phyloP scores from a whole-genome alignment of 306 rosid genomes.

The Alnus glutinosa region DNA sequence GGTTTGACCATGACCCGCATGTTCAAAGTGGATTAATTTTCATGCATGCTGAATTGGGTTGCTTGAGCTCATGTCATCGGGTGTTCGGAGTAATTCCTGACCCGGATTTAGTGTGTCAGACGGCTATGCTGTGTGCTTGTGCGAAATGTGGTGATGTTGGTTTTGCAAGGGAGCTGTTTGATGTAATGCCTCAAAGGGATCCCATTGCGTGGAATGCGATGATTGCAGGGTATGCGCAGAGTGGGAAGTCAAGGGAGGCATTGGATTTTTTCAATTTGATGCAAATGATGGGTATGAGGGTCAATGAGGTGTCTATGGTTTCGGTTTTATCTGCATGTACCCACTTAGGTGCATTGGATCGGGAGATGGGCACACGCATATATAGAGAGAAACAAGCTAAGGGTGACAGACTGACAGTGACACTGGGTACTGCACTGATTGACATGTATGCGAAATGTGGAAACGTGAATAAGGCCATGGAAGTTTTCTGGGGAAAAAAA shows the following conservation, averaged over 20 bases:
- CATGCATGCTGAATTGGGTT: conserved; percentile 62
- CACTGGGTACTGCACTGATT: conserved; percentile 52
- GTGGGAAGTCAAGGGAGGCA: conserved; percentile 56
- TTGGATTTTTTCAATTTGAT: conserved; percentile 47
- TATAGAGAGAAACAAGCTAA: conserved; percentile 47
- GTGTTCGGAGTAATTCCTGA: conserved; percentile 33
- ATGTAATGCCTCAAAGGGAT: conserved; percentile 54
- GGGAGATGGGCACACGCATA: conserved; percentile 67
- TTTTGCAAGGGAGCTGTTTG: conserved; percentile 56
- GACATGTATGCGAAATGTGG: conserved; percentile 76
- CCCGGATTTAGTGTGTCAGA: conserved; percentile 54
- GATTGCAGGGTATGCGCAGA: conserved; percentile 56
- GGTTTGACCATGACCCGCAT: conserved; percentile 55
- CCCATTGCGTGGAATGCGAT: conserved; percentile 52
- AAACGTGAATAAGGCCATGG: conserved; percentile 55
- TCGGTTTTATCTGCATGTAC: conserved; percentile 52
- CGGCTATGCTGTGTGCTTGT: conserved; percentile 52
- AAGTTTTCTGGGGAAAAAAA: conserved; percentile 57
- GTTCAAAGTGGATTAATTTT: conserved; percentile 51
- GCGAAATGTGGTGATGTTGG: conserved; percentile 43
- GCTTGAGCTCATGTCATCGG: conserved; percentile 32
- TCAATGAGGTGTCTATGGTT: conserved; percentile 65
- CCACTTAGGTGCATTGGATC: conserved; percentile 60
- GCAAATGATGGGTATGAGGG: conserved; percentile 59
- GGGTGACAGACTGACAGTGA: conserved; percentile 47